Evolutionary conservation across 75 land plant genomes (phyloP).

Genomic region (Pinus albicaulis): DNA sequence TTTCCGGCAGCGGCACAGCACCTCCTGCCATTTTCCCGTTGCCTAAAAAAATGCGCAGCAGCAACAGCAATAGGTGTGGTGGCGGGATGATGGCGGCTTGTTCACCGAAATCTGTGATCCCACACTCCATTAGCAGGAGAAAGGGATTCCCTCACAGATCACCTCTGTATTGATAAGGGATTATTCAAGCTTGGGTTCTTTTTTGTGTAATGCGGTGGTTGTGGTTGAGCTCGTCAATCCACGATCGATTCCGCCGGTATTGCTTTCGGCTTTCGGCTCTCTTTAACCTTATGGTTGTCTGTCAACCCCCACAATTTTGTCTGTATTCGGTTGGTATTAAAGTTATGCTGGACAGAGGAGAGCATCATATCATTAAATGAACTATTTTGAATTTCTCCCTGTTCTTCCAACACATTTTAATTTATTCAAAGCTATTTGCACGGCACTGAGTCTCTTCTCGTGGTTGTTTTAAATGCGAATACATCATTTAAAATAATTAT

Average conservation of each 20-base stretch:
- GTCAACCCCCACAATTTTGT: conserved; percentile 7
- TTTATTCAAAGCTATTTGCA: background rate
- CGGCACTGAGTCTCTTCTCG: background rate
- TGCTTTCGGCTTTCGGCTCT: too few species aligned
- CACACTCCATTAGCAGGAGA: conserved; percentile 5
- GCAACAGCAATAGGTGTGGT: background rate
- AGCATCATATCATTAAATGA: background rate
- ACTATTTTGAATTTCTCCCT: background rate
- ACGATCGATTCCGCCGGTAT: too few species aligned
- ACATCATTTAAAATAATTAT: background rate
- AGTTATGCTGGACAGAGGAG: background rate
- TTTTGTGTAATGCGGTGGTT: background rate
- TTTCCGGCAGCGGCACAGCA: background rate
- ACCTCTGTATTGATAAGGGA: background rate
- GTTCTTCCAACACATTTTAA: background rate
- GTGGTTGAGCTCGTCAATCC: background rate
- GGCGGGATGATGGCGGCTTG: background rate
- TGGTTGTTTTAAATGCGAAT: conserved; percentile 1
- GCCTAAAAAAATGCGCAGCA: conserved; percentile 4
- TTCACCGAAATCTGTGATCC: background rate
- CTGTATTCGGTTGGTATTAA: background rate
- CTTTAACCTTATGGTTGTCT: too few species aligned
- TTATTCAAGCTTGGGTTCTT: background rate
- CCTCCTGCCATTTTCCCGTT: background rate
- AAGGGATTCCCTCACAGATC: conserved; percentile 10